Conservation (phyloP, 768 basidiomycete genomes). For the Kockovaella imperatae region DNA sequence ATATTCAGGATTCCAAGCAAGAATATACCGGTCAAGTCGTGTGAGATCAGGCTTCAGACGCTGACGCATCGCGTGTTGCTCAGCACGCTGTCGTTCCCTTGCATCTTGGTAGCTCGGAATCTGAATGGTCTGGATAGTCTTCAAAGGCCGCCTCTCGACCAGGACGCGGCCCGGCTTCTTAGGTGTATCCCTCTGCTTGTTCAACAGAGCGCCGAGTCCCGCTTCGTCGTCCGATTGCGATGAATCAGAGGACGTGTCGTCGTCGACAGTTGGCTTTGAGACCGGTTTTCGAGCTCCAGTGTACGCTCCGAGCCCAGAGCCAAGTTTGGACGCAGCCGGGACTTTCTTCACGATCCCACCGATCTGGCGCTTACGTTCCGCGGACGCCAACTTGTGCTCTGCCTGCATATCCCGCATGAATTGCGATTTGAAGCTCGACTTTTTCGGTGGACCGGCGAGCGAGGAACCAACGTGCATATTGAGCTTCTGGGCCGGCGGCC, state of each 20-base stretch:
- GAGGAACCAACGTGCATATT: constrained; percentile 32
- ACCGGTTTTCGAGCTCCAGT: constrained; percentile 7
- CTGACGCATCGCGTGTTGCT: constrained; percentile 56
- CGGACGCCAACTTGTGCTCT: constrained; percentile 2
- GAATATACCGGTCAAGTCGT: constrained; percentile 63
- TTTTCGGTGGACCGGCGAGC: constrained; percentile 5
- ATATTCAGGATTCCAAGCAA: constrained; percentile 82
- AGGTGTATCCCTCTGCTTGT: constrained; percentile 57
- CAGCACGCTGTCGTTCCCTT: constrained; percentile 55
- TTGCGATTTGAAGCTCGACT: constrained; percentile 20
- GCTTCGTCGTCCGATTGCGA: constrained; percentile 37
- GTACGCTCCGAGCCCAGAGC: constrained; percentile 32
- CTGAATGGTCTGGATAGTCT: constrained; percentile 16
- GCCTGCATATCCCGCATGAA: constrained; percentile 26
- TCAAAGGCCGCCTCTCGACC: constrained; percentile 22
- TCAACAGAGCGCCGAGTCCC: constrained; percentile 49
- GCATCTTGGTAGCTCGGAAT: too few relatives aligned
- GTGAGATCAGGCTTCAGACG: constrained; percentile 78
- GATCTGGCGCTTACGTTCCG: constrained; percentile 15
- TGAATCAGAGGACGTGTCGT: constrained; percentile 33
- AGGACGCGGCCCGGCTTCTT: constrained; percentile 40
- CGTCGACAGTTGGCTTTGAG: constrained; percentile 13
- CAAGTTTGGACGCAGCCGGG: constrained; percentile 23
- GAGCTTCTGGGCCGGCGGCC: constrained; percentile 13
- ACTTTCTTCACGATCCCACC: constrained; percentile 26